Conservation (phyloP, 2,329 filamentous ascomycete genomes). For the Paraphoma sp. region DNA sequence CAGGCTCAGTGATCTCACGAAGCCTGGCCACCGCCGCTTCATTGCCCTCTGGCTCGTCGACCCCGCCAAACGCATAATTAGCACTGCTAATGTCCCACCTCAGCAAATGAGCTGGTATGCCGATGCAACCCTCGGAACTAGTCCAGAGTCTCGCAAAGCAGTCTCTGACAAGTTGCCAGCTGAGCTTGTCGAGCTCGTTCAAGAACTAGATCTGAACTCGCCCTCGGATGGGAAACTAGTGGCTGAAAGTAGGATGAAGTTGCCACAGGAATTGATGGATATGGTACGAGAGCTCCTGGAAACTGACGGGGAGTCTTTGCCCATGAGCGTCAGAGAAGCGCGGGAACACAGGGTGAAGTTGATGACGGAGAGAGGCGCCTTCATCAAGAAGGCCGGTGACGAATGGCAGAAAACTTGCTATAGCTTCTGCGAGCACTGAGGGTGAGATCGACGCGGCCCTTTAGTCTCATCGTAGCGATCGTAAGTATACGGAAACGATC, state of each 20-base stretch:
- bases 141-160: background rate
- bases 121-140: slow-evolving; percentile 16
- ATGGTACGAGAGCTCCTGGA: slow-evolving; percentile 18
- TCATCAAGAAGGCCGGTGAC: slow-evolving; percentile 3
- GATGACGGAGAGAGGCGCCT: slow-evolving; percentile 15
- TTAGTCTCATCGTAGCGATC: background rate
- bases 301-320: slow-evolving; percentile 1
- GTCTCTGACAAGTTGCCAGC: slow-evolving; percentile 18
- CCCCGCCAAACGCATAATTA: slow-evolving; percentile 59
- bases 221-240: background rate
- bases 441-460: background rate
- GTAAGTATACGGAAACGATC: too few species aligned
- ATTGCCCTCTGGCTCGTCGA: slow-evolving; percentile 67
- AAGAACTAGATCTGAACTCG: slow-evolving; percentile 5
- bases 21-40: slow-evolving; percentile 63
- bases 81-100: slow-evolving; percentile 59
- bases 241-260: background rate
- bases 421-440: slow-evolving; percentile 23
- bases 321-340: slow-evolving; percentile 27
- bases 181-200: slow-evolving; percentile 18
- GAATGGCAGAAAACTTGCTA: slow-evolving; percentile 8
- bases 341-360: slow-evolving; percentile 15
- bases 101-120: slow-evolving; percentile 58
- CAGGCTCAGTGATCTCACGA: slow-evolving; percentile 56
- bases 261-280: slow-evolving; percentile 24